Base-by-base conservation (phyloP, 139 green algal species). In the Astrephomene gubernaculifera region DNA sequence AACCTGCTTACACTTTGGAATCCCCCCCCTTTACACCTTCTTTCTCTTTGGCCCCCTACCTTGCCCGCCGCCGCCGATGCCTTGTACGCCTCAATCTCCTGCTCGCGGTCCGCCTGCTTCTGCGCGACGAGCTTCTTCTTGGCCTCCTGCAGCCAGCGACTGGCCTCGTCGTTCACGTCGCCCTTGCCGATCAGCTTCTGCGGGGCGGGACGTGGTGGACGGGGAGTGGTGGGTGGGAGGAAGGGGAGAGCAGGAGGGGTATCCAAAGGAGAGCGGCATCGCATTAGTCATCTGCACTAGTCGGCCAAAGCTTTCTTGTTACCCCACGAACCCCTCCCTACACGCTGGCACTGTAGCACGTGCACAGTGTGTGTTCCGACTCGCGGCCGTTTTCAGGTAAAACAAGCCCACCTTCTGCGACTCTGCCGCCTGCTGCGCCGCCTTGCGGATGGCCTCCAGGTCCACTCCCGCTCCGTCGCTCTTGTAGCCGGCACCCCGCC, bases 111-210 rank as follows among this genome's bases (percentile, higher is more conserved):
- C 74, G 63, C 67, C 67, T 86, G 79, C 82, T 90, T 90, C 68
- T 86, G 64, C 12, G 87, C 87, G 33, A 90, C 36, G 7, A 90
- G 82, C 82, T 90, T 87, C 53, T 63, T 43, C 82, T 90, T 90
- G 25, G 79, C 72, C 9, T 90, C 87, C 38, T 81, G 57, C 61
- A 90, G 61, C 86, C 86, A 90, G 33, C 57, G 49, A 36, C 61
- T 64, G 14, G 85, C 75, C 43, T 70, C 71, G 57, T 87, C 82
- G 79, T 67, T 68, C 4, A 17, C 27, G 33, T 86, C 41, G 27
- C 80, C 80, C 67, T 70, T 70, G 80, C 80, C 67, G 35, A 86
- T 45, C 52, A 86, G 49, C 38, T 80, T 86, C 67, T 79, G 67
- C 52, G 25, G 57, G 60, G 38, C 25, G 38, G 14, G 35, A 36